Conservation (phyloP, 768 basidiomycete genomes). For the Grammothele lineata region DNA sequence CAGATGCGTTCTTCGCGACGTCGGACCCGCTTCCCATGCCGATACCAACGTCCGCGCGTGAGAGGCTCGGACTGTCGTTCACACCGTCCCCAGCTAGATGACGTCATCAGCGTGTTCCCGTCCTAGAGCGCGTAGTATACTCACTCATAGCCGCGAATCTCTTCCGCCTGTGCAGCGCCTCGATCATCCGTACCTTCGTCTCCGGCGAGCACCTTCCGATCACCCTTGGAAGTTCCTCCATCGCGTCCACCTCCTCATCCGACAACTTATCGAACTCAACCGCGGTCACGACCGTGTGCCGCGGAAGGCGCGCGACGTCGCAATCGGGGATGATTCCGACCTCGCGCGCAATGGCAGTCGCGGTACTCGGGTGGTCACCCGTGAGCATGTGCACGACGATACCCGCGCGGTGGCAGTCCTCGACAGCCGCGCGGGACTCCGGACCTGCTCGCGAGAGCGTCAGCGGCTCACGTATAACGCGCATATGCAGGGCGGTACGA, state of each 20-base stretch:
- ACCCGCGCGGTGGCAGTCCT: not conserved
- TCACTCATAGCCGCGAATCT: slow-evolving; percentile 54
- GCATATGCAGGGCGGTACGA: not conserved
- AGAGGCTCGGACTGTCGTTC: slow-evolving; percentile 1
- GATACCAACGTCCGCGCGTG: slow-evolving; percentile 1
- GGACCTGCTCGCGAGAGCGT: not conserved
- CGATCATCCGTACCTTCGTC: slow-evolving; percentile 53
- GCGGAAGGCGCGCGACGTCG: not conserved
- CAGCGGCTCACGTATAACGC: too few species aligned
- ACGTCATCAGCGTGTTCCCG: not conserved
- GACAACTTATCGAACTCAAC: slow-evolving; percentile 48
- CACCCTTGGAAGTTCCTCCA: slow-evolving; percentile 46
- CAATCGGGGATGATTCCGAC: slow-evolving; percentile 47
- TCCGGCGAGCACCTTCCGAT: slow-evolving; percentile 56
- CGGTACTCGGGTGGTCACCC: slow-evolving; percentile 1
- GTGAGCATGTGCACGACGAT: slow-evolving; percentile 5
- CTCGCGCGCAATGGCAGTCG: slow-evolving; percentile 33
- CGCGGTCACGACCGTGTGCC: not conserved
- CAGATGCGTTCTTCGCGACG: slow-evolving; percentile 3
- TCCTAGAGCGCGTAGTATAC: not conserved
- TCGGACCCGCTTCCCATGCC: slow-evolving; percentile 1
- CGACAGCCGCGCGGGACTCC: not conserved
- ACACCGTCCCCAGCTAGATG: not conserved
- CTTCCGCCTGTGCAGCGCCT: slow-evolving; percentile 52
- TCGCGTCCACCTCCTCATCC: slow-evolving; percentile 43